A percentile compares a stretch with the other conserved stretches of the same genome.
phyloP scores from a whole-genome alignment of 1,284 basidiomycete species.

The Termitomyces sp. region DNA sequence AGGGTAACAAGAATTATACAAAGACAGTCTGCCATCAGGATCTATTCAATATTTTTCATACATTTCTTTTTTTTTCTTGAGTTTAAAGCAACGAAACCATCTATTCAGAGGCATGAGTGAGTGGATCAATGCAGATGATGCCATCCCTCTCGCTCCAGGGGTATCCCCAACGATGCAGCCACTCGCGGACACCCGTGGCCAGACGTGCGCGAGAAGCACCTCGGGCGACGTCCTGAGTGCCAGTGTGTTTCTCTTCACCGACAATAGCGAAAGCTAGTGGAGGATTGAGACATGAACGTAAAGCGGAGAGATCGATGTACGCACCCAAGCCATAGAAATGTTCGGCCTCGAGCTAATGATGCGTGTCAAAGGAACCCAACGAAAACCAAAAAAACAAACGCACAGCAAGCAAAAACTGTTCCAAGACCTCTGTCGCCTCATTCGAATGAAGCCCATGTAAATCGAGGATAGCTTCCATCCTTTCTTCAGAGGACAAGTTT shows the following conservation, averaged over 20 bases:
- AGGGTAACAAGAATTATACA: not conserved
- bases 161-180: constrained; percentile 89
- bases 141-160: constrained; percentile 94
- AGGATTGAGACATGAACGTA: not conserved
- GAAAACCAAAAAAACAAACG: constrained; percentile 30
- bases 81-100: not conserved
- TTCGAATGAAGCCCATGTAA: constrained; percentile 30
- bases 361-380: not conserved
- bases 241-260: constrained; percentile 94
- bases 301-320: constrained; percentile 19
- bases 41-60: not conserved
- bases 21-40: not conserved
- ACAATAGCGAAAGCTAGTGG: constrained; percentile 78
- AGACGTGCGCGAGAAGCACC: constrained; percentile 81
- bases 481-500: constrained; percentile 42
- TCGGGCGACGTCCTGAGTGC: constrained; percentile 75
- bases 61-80: not conserved
- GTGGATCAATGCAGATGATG: constrained; percentile 81
- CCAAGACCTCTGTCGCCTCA: constrained; percentile 88
- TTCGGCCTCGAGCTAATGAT: constrained; percentile 72
- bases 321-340: constrained; percentile 79
- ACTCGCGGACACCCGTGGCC: constrained; percentile 81
- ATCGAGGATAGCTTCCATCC: constrained; percentile 16
- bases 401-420: constrained; percentile 85
- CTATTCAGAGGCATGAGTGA: constrained; percentile 61